These are phyloP conservation scores for Silene uniflora DNA, from an alignment of 148 eudicot genomes.

Conservation along the genomic window DNA sequence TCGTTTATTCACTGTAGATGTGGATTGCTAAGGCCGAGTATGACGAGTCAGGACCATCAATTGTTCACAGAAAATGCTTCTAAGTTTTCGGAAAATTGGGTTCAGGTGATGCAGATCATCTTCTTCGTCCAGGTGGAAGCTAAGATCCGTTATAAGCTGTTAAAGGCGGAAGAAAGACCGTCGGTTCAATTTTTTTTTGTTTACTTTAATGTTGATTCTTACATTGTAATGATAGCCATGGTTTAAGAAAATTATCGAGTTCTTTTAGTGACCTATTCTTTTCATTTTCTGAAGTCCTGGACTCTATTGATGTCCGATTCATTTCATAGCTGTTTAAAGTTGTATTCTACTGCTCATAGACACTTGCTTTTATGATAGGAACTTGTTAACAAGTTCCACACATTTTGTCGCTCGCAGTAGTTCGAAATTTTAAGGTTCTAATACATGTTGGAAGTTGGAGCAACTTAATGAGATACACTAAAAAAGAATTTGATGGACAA, in stretches of 20 bases:
- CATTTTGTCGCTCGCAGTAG: too few relatives aligned
- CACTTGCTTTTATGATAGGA: too few relatives aligned
- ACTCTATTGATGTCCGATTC: too few relatives aligned
- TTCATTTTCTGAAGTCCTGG: constrained; percentile 10
- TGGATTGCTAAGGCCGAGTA: constrained; percentile 38
- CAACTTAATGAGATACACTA: too few relatives aligned
- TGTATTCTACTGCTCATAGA: too few relatives aligned
- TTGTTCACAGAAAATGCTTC: constrained; percentile 38
- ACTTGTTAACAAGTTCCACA: too few relatives aligned
- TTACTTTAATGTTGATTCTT: constrained; percentile 23
- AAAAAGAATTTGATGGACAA: too few relatives aligned
- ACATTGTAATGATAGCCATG: constrained; percentile 26
- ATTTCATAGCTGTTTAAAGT: too few relatives aligned
- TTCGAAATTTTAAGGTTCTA: too few relatives aligned
- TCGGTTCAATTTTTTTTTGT: constrained; percentile 22
- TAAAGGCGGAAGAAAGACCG: constrained; percentile 16
- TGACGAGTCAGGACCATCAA: constrained; percentile 35
- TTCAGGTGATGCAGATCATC: constrained; percentile 13
- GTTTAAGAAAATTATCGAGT: constrained; percentile 10
- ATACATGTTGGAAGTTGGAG: too few relatives aligned
- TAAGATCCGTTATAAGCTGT: constrained; percentile 6
- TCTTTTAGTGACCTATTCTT: constrained; percentile 20
- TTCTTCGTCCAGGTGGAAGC: constrained; percentile 1
- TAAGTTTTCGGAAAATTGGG: constrained; percentile 8
- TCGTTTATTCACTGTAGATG: constrained; percentile 19